Percentiles rank a stretch among this genome's conserved stretches.
phyloP scores from a whole-genome alignment of 768 basidiomycete species.

The Obba rivulosa region DNA sequence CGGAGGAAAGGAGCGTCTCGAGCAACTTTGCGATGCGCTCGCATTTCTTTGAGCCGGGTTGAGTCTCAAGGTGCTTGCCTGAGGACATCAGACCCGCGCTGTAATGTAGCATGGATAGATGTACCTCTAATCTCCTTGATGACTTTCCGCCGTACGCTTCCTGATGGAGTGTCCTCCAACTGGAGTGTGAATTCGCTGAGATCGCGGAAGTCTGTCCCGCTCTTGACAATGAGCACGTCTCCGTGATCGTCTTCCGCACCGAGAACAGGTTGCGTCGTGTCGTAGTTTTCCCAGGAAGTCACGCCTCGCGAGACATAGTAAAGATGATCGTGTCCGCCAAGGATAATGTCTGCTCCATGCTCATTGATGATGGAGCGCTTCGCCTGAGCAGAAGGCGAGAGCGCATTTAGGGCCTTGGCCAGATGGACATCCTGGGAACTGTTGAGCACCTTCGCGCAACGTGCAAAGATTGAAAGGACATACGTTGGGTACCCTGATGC shows the following conservation, averaged over 20 bases:
- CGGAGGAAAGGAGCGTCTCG: conserved; percentile 57
- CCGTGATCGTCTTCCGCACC: conserved; percentile 73
- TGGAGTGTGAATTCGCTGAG: conserved; percentile 70
- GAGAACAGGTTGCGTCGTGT: conserved; percentile 43
- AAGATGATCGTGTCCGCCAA: conserved; percentile 88
- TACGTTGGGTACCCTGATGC: conserved; percentile 28
- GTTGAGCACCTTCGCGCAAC: neutral
- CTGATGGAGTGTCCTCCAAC: conserved; percentile 51
- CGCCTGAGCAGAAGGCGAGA: conserved; percentile 50
- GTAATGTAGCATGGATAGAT: neutral
- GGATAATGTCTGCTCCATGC: conserved; percentile 79
- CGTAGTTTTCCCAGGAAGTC: conserved; percentile 60
- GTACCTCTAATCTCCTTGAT: conserved; percentile 59
- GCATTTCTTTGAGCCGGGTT: conserved; percentile 42
- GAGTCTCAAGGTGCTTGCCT: conserved; percentile 67
- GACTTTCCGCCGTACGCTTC: conserved; percentile 59
- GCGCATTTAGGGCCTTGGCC: conserved; percentile 60
- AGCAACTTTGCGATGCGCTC: conserved; percentile 52
- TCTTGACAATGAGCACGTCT: conserved; percentile 72
- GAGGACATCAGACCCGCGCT: neutral
- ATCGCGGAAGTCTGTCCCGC: conserved; percentile 87
- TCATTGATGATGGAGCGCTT: conserved; percentile 34
- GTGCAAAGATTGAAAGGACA: neutral
- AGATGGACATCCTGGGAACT: conserved; percentile 59
- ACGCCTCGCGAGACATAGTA: conserved; percentile 71